A percentile compares a stretch with the other conserved stretches of the same genome.
These are phyloP conservation scores for Debaryomyces tyrocola DNA, from an alignment of 805 yeast genomes.

Conservation along the genomic window DNA sequence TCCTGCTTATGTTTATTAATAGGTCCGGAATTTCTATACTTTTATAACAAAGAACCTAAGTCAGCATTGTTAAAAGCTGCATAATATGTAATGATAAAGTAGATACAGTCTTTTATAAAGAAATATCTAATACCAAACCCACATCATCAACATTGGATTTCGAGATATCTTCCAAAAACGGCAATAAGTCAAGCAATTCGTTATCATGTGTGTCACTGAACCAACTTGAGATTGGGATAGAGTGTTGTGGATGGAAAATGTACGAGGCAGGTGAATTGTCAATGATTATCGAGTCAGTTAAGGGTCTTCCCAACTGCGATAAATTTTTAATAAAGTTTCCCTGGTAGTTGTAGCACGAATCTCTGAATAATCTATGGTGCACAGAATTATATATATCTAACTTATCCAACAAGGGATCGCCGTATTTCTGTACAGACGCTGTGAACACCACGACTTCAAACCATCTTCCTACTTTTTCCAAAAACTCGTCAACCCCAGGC, in stretches of 20 bases:
- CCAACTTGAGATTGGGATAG: conserved; percentile 97
- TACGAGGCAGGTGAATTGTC: conserved; percentile 99
- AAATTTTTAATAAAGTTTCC: conserved; percentile 94
- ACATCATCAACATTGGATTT: conserved; percentile 76
- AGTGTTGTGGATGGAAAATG: conserved; percentile 96
- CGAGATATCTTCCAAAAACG: conserved; percentile 84
- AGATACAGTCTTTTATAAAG: conserved; percentile 26
- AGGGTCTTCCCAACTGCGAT: conserved; percentile 91
- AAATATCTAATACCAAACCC: conserved; percentile 79
- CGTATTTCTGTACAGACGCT: conserved; percentile 92
- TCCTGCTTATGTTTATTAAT: conserved; percentile 11
- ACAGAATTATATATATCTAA: conserved; percentile 73
- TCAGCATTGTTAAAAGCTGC: too few species aligned
- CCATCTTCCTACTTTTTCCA: conserved; percentile 76
- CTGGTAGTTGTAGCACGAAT: conserved; percentile 88
- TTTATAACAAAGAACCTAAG: background rate
- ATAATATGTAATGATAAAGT: too few species aligned
- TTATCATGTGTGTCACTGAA: conserved; percentile 97
- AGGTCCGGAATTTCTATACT: background rate
- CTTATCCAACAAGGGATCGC: conserved; percentile 90
- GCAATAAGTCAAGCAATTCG: conserved; percentile 87
- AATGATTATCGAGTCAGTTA: conserved; percentile 79
- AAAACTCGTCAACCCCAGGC: conserved; percentile 96
- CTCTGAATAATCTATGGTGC: conserved; percentile 92
- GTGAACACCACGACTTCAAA: conserved; percentile 97